Evolutionary conservation across 306 rosid species (phyloP).

Genomic region (Dryas alaskensis): DNA sequence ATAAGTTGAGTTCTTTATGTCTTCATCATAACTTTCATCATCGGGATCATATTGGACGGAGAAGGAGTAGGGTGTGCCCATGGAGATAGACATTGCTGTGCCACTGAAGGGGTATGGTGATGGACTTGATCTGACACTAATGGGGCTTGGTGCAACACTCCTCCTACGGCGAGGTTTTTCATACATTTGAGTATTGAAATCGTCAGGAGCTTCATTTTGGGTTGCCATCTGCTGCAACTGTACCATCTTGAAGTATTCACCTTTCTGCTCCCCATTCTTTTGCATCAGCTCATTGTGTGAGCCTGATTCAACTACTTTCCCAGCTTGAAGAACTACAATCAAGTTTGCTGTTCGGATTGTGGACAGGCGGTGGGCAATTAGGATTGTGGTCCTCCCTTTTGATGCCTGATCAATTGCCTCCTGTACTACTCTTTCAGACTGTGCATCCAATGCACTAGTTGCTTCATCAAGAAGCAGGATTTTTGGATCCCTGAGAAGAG

Average conservation of each 20-base stretch:
- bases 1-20: conserved; percentile 34
- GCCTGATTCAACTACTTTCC: conserved; percentile 68
- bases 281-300: conserved; percentile 63
- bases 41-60: conserved; percentile 59
- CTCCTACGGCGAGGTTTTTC: conserved; percentile 43
- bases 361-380: conserved; percentile 72
- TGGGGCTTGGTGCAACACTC: conserved; percentile 61
- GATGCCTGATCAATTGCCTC: conserved; percentile 85
- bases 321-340: conserved; percentile 65
- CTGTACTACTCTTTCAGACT: conserved; percentile 77
- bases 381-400: conserved; percentile 79
- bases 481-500: conserved; percentile 78
- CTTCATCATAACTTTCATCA: conserved; percentile 54
- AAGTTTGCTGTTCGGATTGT: conserved; percentile 57
- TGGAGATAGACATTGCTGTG: conserved; percentile 53
- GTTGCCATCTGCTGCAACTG: conserved; percentile 59
- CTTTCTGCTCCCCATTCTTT: conserved; percentile 49
- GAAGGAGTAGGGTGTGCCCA: conserved; percentile 79
- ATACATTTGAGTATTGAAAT: conserved; percentile 37
- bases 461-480: conserved; percentile 88
- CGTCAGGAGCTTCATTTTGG: conserved; percentile 40
- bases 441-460: conserved; percentile 79
- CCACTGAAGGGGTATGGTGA: conserved; percentile 43
- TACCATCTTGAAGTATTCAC: conserved; percentile 73
- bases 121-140: conserved; percentile 64